Percentiles rank a stretch among this genome's conserved stretches.
Evolutionary conservation across 495 filamentous ascomycete genomes (phyloP).

Genomic region (Tuber brumale): DNA sequence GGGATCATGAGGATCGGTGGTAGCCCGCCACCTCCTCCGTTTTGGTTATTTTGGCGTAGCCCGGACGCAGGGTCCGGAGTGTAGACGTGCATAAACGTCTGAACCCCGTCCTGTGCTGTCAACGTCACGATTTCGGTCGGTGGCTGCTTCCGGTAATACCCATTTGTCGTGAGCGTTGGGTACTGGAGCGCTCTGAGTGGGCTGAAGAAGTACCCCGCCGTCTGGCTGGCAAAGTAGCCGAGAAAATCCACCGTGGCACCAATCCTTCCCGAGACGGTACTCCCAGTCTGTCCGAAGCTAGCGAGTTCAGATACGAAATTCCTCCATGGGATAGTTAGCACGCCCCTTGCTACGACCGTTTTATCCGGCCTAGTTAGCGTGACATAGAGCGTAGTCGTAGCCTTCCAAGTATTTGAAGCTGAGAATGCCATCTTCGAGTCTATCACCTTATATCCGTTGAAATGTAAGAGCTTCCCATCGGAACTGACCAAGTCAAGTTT

Average conservation of each 20-base stretch:
- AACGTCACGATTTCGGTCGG: conserved; percentile 45
- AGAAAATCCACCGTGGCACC: conserved; percentile 49
- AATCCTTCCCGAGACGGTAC: conserved; percentile 36
- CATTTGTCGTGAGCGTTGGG: conserved; percentile 47
- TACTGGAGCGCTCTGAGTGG: conserved; percentile 54
- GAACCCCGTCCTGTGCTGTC: conserved; percentile 49
- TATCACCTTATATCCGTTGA: conserved; percentile 59
- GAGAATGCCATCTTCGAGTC: conserved; percentile 55
- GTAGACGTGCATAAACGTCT: conserved; percentile 53
- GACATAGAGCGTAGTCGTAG: conserved; percentile 59
- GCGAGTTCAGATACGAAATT: conserved; percentile 56
- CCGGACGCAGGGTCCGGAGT: conserved; percentile 43
- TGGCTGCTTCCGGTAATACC: conserved; percentile 43
- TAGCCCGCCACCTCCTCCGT: conserved; percentile 5
- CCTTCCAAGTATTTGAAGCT: conserved; percentile 52
- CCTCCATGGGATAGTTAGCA: conserved; percentile 52
- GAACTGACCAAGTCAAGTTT: conserved; percentile 55
- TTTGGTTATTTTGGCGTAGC: background rate
- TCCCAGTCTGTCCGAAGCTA: conserved; percentile 51
- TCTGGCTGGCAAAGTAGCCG: conserved; percentile 53
- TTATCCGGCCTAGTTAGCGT: conserved; percentile 46
- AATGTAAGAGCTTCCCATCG: conserved; percentile 49
- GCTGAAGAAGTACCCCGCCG: conserved; percentile 51
- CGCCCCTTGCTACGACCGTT: conserved; percentile 52
- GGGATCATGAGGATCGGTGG: conserved; percentile 50